Percentiles rank a stretch among this genome's conserved stretches.
Evolutionary conservation across 2,329 filamentous ascomycete genomes (phyloP).

Genomic region (Lachnellula subtilissima): DNA sequence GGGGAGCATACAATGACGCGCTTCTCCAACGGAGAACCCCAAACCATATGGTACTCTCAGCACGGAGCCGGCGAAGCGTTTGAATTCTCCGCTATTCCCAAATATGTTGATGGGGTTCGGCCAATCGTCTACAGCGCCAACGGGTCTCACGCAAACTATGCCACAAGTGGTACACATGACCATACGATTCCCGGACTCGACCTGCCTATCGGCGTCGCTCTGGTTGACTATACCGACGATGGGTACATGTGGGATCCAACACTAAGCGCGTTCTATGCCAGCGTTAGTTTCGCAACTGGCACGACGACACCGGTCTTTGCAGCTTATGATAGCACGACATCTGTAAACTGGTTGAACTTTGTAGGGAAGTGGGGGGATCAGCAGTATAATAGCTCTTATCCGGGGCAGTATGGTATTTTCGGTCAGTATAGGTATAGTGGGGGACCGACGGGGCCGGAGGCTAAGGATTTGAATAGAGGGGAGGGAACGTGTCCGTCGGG

Average conservation of each 20-base stretch:
- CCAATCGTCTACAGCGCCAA: slow-evolving; percentile 63
- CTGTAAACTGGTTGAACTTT: slow-evolving; percentile 61
- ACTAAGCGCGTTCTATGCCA: slow-evolving; percentile 48
- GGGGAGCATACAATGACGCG: slow-evolving; percentile 82
- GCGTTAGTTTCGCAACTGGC: slow-evolving; percentile 35
- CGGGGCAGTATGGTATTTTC: slow-evolving; percentile 37
- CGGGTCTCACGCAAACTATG: slow-evolving; percentile 68
- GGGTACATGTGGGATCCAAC: slow-evolving; percentile 65
- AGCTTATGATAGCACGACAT: slow-evolving; percentile 56
- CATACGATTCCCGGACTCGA: slow-evolving; percentile 20
- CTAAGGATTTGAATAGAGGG: slow-evolving; percentile 46
- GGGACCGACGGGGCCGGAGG: slow-evolving; percentile 55
- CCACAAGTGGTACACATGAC: slow-evolving; percentile 56
- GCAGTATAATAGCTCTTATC: slow-evolving; percentile 39
- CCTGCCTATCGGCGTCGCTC: slow-evolving; percentile 39
- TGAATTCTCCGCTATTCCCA: slow-evolving; percentile 81
- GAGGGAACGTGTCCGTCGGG: not conserved
- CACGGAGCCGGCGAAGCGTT: slow-evolving; percentile 83
- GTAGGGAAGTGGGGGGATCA: slow-evolving; percentile 39
- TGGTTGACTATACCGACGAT: slow-evolving; percentile 58
- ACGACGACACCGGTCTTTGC: slow-evolving; percentile 22
- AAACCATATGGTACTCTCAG: slow-evolving; percentile 82
- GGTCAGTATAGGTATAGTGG: slow-evolving; percentile 40
- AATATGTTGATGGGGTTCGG: slow-evolving; percentile 54
- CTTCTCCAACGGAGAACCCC: slow-evolving; percentile 76